A percentile compares a stretch with the other conserved stretches of the same genome.
These are phyloP conservation scores for Xylaria sp. DNA, from an alignment of 2,329 filamentous ascomycete genomes.

Conservation along the genomic window DNA sequence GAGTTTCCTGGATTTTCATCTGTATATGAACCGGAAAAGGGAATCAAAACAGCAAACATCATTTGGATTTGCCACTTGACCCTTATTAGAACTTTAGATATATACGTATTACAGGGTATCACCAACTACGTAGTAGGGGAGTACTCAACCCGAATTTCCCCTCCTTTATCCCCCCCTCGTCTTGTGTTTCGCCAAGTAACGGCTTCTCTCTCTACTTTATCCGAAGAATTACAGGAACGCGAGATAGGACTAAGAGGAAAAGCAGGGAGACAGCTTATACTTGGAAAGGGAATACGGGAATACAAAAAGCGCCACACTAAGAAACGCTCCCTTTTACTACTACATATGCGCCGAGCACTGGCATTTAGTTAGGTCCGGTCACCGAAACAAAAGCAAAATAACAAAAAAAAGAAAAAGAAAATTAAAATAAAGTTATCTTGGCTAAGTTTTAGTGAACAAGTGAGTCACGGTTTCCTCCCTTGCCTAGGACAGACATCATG, in stretches of 20 bases:
- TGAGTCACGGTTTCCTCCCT: background rate
- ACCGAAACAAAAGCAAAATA: background rate
- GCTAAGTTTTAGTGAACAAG: background rate
- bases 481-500: background rate
- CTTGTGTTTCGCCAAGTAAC: background rate
- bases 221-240: background rate
- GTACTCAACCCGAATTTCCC: background rate
- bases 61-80: background rate
- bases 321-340: background rate
- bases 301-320: background rate
- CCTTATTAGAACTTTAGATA: background rate
- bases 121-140: background rate
- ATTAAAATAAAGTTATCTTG: background rate
- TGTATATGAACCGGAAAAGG: background rate
- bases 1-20: background rate
- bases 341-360: background rate
- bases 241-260: background rate
- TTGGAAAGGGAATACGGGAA: background rate
- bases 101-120: background rate
- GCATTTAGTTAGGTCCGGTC: background rate
- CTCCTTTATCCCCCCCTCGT: background rate
- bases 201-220: background rate
- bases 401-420: background rate
- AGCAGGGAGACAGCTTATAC: background rate
- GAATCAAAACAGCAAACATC: background rate